These are phyloP conservation scores for Abelmoschus esculentus DNA, from an alignment of 345 rosid species.

Conservation along the genomic window DNA sequence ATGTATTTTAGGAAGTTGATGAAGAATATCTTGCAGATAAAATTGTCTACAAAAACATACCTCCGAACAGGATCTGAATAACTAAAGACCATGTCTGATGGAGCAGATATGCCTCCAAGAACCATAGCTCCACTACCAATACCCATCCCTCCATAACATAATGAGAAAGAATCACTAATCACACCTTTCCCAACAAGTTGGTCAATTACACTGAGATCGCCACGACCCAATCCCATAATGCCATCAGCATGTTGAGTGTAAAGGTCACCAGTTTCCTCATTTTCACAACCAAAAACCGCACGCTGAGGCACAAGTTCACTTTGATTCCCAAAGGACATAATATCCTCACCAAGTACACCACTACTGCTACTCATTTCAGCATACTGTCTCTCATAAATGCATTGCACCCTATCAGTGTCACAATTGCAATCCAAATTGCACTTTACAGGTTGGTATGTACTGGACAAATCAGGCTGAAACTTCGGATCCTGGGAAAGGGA, in stretches of 20 bases:
- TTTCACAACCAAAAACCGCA: conserved; percentile 88
- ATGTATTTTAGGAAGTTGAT: conserved; percentile 39
- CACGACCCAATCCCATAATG: conserved; percentile 89
- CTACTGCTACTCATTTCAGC: conserved; percentile 92
- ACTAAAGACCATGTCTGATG: conserved; percentile 62
- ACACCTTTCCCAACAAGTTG: conserved; percentile 78
- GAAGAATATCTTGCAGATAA: conserved; percentile 22
- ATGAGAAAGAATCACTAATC: conserved; percentile 78
- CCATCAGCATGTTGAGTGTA: conserved; percentile 93
- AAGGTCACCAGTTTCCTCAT: conserved; percentile 81
- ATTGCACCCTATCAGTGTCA: conserved; percentile 47
- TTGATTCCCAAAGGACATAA: conserved; percentile 76
- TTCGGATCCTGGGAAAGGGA: conserved; percentile 60
- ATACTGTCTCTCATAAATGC: conserved; percentile 79
- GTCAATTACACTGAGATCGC: conserved; percentile 81
- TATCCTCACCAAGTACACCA: conserved; percentile 81
- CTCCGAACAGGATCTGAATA: conserved; percentile 74
- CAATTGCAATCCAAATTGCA: conserved; percentile 81
- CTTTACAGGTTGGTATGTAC: conserved; percentile 63
- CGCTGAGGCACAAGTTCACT: conserved; percentile 71
- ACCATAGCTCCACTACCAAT: conserved; percentile 93
- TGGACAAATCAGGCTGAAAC: conserved; percentile 71
- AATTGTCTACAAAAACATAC: conserved; percentile 39
- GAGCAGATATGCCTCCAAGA: conserved; percentile 70
- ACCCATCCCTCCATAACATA: conserved; percentile 96